Percentiles rank a stretch among this genome's conserved stretches.
These are phyloP conservation scores for Venturia nashicola DNA, from an alignment of 2,329 filamentous ascomycete genomes.

Conservation along the genomic window DNA sequence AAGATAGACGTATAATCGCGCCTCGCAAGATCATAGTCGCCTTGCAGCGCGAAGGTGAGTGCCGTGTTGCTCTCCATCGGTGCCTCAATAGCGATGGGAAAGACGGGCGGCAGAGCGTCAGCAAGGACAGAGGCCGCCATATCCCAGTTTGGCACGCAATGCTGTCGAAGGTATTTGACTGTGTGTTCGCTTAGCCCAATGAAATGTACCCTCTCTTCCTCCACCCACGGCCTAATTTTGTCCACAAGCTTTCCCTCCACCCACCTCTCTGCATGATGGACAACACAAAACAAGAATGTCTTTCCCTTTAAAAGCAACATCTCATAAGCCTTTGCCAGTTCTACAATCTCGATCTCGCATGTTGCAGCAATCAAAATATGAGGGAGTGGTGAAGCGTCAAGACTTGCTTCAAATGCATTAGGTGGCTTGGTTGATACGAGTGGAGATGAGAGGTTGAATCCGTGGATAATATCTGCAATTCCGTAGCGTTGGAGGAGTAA, in stretches of 20 bases:
- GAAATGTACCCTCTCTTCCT: constrained; percentile 16
- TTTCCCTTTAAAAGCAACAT: constrained; percentile 15
- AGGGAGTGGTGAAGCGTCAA: constrained; percentile 8
- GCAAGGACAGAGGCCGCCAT: constrained; percentile 12
- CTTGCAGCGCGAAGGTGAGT: constrained; percentile 18
- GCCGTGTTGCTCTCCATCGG: too few species aligned
- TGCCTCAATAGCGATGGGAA: constrained; percentile 15
- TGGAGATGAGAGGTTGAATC: constrained; percentile 14
- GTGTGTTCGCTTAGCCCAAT: constrained; percentile 17
- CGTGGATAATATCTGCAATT: constrained; percentile 16
- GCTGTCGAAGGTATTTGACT: constrained; percentile 14
- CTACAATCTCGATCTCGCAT: constrained; percentile 16
- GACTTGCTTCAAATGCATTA: neutral
- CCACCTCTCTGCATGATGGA: constrained; percentile 17
- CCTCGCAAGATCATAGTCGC: constrained; percentile 17
- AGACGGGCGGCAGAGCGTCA: constrained; percentile 16
- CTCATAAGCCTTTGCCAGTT: constrained; percentile 12
- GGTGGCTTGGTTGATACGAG: constrained; percentile 10
- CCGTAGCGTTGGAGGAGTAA: constrained; percentile 17
- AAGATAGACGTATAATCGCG: constrained; percentile 18
- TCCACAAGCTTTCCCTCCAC: constrained; percentile 12
- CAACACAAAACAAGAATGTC: constrained; percentile 17
- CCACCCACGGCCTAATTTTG: constrained; percentile 14
- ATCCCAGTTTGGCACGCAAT: constrained; percentile 1
- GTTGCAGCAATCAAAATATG: constrained; percentile 18